Conservation (phyloP, 768 basidiomycete genomes). For the Boletus sensibilis region DNA sequence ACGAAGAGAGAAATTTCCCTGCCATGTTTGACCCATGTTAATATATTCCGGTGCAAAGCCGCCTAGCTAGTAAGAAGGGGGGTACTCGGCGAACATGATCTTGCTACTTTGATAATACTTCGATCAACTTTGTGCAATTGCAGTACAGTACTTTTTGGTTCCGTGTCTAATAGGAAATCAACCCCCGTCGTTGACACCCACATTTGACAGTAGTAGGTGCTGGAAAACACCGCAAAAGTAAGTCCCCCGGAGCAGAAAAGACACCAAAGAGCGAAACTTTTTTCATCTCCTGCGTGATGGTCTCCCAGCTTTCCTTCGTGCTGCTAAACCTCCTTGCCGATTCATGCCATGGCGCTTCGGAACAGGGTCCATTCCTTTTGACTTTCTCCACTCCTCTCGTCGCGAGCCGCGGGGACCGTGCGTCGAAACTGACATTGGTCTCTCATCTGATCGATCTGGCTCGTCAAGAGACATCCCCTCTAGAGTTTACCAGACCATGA, state of each 20-base stretch:
- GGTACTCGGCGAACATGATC: not conserved
- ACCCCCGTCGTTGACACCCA: too few species aligned
- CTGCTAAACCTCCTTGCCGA: conserved; percentile 61
- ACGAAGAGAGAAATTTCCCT: not conserved
- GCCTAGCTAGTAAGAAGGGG: not conserved
- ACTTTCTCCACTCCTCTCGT: conserved; percentile 77
- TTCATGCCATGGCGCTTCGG: conserved; percentile 57
- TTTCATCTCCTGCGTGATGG: conserved; percentile 66
- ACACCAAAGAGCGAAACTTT: not conserved
- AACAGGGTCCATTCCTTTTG: conserved; percentile 67
- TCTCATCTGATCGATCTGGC: conserved; percentile 23
- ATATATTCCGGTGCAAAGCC: not conserved
- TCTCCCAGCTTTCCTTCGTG: conserved; percentile 64
- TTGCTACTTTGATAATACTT: not conserved
- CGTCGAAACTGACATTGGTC: conserved; percentile 59
- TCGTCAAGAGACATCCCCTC: conserved; percentile 59
- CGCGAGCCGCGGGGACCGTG: conserved; percentile 77
- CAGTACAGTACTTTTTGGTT: conserved; percentile 16
- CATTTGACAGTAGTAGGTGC: not conserved
- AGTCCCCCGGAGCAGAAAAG: not conserved
- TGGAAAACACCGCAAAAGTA: not conserved
- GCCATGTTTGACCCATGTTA: not conserved
- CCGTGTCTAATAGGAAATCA: conserved; percentile 1
- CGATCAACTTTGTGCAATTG: not conserved
- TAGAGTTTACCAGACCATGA: conserved; percentile 16